Percentiles rank a stretch among this genome's conserved stretches.
Evolutionary conservation across 176 grass and related monocot species (phyloP).

Genomic region (Musa acuminata): DNA sequence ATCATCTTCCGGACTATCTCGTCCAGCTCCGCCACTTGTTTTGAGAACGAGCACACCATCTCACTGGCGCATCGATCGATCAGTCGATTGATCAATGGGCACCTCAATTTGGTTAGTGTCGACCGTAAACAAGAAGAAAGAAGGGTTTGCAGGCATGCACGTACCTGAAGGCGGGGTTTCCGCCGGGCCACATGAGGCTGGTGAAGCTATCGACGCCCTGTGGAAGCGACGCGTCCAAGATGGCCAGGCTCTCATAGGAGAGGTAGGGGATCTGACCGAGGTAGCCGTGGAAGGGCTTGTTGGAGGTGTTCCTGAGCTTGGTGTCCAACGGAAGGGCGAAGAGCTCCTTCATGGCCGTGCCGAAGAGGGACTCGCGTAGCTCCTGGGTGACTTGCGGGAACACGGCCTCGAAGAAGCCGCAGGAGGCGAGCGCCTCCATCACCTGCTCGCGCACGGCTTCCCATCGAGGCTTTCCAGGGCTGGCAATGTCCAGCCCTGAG

Average conservation of each 20-base stretch:
- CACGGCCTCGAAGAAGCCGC: neutral
- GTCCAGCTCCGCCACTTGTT: slow-evolving; percentile 18
- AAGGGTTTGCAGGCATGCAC: neutral
- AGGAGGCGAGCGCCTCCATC: neutral
- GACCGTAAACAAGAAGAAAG: too few relatives aligned
- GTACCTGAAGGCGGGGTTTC: slow-evolving; percentile 43
- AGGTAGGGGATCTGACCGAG: neutral
- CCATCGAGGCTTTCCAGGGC: neutral
- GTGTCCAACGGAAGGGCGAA: neutral
- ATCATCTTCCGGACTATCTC: slow-evolving; percentile 24
- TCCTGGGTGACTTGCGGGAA: neutral
- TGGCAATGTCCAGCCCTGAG: neutral
- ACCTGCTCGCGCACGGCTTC: neutral
- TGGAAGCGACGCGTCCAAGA: slow-evolving; percentile 8
- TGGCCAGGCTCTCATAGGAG: slow-evolving; percentile 5
- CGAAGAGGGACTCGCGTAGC: neutral
- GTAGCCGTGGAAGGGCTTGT: neutral
- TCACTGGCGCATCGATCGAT: slow-evolving; percentile 1
- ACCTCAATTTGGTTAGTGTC: neutral
- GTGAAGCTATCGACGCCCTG: slow-evolving; percentile 27
- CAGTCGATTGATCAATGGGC: neutral
- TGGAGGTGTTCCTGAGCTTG: neutral
- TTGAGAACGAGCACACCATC: neutral
- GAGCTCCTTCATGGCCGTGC: neutral
- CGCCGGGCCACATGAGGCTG: slow-evolving; percentile 32